Conservation (phyloP, 2,329 filamentous ascomycete species). For the Calycina herbarum region DNA sequence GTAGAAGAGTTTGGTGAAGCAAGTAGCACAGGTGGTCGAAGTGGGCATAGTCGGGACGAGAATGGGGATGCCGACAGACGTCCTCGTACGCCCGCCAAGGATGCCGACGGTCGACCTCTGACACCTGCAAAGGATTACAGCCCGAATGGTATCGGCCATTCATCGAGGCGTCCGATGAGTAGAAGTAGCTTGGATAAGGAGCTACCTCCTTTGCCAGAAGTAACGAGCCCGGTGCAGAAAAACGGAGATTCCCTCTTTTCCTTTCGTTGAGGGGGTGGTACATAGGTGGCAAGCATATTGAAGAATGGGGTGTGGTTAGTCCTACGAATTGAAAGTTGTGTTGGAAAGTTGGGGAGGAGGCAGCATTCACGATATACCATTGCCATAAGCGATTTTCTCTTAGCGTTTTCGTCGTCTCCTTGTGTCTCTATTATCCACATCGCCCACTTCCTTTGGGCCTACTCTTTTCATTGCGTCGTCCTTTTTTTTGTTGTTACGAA, state of each 20-base stretch:
- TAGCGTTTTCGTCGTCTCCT: constrained; percentile 8
- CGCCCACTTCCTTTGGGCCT: neutral
- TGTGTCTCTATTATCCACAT: constrained; percentile 18
- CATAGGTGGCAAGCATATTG: neutral
- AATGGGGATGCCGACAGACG: constrained; percentile 38
- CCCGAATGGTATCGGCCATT: constrained; percentile 19
- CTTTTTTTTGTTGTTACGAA: constrained; percentile 8
- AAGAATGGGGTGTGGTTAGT: neutral
- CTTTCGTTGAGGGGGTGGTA: constrained; percentile 7
- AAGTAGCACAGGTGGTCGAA: constrained; percentile 62
- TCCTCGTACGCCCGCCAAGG: constrained; percentile 47
- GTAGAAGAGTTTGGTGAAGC: constrained; percentile 88
- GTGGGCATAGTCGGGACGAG: constrained; percentile 47
- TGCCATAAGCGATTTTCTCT: constrained; percentile 13
- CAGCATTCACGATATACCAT: constrained; percentile 28
- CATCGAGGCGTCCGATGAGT: constrained; percentile 41
- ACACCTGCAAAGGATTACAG: constrained; percentile 27
- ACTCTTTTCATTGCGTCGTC: no score
- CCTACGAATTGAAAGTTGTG: neutral
- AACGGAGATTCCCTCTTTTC: constrained; percentile 12
- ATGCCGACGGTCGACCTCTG: constrained; percentile 33
- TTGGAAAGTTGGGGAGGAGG: neutral
- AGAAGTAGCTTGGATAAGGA: constrained; percentile 61
- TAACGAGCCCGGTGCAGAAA: constrained; percentile 21
- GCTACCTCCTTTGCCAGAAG: constrained; percentile 54